Percentiles rank a stretch among this genome's conserved stretches.
Conservation (phyloP, 2,329 filamentous ascomycete genomes). For the Balansia obtecta region DNA sequence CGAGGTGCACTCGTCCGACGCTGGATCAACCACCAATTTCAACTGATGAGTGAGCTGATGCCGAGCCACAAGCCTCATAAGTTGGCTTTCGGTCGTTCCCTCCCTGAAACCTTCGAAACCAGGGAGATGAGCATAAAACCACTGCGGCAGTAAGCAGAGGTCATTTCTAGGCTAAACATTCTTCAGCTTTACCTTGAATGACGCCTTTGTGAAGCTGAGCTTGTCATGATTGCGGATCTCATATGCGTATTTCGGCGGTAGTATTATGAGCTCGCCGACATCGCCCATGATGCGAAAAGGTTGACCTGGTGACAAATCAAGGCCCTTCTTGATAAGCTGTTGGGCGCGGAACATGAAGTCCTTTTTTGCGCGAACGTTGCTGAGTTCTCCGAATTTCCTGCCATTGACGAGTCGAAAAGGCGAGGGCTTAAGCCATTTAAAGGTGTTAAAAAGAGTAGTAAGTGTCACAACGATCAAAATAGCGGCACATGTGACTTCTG, state of each 20-base stretch:
- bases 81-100: not conserved
- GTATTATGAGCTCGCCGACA: not conserved
- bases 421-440: not conserved
- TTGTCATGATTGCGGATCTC: constrained; percentile 3
- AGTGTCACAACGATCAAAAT: not conserved
- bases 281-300: constrained; percentile 2
- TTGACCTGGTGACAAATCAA: not conserved
- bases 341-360: not conserved
- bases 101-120: not conserved
- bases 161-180: not conserved
- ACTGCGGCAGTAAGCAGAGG: not conserved
- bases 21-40: not conserved
- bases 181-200: not conserved
- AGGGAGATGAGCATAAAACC: constrained; percentile 3
- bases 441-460: not conserved
- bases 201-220: not conserved
- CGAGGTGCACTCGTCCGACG: not conserved
- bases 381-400: not conserved
- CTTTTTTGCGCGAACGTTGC: not conserved
- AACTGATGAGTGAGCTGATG: constrained; percentile 1
- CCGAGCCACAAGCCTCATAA: constrained; percentile 1
- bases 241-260: constrained; percentile 1
- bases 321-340: not conserved
- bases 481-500: not conserved
- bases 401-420: not conserved